These are phyloP conservation scores for Paxillus involutus DNA, from an alignment of 768 basidiomycete species.

Conservation along the genomic window DNA sequence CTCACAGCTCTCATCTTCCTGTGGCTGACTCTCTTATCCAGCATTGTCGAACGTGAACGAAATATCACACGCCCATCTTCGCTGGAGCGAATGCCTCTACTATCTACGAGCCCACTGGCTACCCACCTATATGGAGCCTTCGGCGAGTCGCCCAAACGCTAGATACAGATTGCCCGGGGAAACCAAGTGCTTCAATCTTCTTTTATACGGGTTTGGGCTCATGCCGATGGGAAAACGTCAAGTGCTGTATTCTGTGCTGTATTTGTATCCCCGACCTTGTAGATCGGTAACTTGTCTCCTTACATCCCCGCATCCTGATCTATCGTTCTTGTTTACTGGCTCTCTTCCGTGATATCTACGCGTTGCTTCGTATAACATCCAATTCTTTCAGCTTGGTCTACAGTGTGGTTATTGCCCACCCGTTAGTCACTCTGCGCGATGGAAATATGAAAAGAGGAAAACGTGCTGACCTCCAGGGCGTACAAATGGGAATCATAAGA, in stretches of 20 bases:
- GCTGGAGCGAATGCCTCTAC: slow-evolving; percentile 37
- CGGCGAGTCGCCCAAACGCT: slow-evolving; percentile 2
- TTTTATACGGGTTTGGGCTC: too few species aligned
- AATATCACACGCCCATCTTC: slow-evolving; percentile 27
- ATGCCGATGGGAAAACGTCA: too few species aligned
- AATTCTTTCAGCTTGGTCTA: neutral
- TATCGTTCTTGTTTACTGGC: too few species aligned
- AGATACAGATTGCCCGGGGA: too few species aligned
- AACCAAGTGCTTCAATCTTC: too few species aligned
- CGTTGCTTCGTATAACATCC: neutral
- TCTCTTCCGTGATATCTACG: neutral
- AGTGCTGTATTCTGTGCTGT: too few species aligned
- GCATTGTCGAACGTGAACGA: slow-evolving; percentile 57
- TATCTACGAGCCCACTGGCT: slow-evolving; percentile 19
- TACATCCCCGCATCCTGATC: too few species aligned
- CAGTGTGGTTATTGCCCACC: neutral
- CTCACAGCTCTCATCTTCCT: neutral
- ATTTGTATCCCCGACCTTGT: too few species aligned
- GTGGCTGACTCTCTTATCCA: slow-evolving; percentile 15
- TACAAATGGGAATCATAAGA: slow-evolving; percentile 77
- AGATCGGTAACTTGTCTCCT: too few species aligned
- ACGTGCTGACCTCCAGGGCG: slow-evolving; percentile 65
- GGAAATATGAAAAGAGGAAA: neutral
- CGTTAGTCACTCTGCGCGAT: neutral
- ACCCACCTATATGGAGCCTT: slow-evolving; percentile 19